These are phyloP conservation scores for Herpetomonas tarakana DNA, from an alignment of 208 protist species.

Conservation along the genomic window DNA sequence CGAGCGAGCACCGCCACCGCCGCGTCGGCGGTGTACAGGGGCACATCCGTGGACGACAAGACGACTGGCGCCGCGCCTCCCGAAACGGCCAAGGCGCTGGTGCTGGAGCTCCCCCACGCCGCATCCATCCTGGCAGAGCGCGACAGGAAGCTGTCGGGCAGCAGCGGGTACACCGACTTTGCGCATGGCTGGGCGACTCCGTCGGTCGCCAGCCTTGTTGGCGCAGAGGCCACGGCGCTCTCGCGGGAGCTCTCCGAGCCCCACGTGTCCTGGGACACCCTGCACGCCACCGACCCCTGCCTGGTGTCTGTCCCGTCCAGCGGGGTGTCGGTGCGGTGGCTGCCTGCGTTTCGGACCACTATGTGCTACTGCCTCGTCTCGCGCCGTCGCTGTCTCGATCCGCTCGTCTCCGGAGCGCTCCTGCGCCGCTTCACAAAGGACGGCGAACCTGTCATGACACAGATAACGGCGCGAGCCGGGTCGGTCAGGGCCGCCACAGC, in stretches of 20 bases:
- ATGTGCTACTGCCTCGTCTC: constrained; percentile 83
- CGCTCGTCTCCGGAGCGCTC: constrained; percentile 37
- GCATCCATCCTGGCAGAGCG: constrained; percentile 32
- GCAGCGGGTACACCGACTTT: neutral
- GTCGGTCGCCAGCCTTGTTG: neutral
- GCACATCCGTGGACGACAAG: too few species aligned
- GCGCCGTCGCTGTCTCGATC: constrained; percentile 71
- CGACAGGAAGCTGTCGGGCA: neutral
- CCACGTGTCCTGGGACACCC: neutral
- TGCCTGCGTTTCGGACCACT: constrained; percentile 59
- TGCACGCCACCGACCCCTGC: neutral
- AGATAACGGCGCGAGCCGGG: too few species aligned
- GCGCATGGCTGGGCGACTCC: neutral
- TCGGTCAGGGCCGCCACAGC: too few species aligned
- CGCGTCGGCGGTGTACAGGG: too few species aligned
- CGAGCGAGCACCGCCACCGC: neutral
- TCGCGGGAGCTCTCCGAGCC: neutral
- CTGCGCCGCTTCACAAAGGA: constrained; percentile 1
- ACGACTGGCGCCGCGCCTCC: too few species aligned
- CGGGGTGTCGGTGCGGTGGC: constrained; percentile 24
- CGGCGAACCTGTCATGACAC: too few species aligned
- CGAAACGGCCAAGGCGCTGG: constrained; percentile 19
- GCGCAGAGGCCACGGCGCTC: neutral
- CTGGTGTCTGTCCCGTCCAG: neutral
- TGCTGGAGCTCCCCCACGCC: constrained; percentile 56